Percentiles rank a stretch among this genome's conserved stretches.
Evolutionary conservation across 2,329 filamentous ascomycete species (phyloP).

Genomic region (Paecilomyces sp.): DNA sequence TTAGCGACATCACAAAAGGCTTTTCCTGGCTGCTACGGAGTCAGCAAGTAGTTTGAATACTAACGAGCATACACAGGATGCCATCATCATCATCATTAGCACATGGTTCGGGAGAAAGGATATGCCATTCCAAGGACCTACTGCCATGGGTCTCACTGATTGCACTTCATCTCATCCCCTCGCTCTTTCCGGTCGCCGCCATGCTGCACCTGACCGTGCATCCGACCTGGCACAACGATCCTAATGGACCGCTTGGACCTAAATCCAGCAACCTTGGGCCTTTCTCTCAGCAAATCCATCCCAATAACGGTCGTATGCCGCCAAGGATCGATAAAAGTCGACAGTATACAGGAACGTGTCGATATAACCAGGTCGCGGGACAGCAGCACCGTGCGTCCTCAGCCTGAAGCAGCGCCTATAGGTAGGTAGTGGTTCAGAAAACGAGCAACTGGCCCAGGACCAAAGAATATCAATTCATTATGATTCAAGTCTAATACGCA

Average conservation of each 20-base stretch:
- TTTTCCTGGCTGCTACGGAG: background rate
- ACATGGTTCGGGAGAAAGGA: background rate
- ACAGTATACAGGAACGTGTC: background rate
- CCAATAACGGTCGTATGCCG: background rate
- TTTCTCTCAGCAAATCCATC: background rate
- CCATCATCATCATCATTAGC: background rate
- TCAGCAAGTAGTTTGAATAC: background rate
- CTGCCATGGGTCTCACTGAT: background rate
- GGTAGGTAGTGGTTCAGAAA: background rate
- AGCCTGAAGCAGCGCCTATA: background rate
- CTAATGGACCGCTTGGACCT: background rate
- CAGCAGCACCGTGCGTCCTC: background rate
- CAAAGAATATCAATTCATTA: background rate
- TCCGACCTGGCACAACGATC: background rate
- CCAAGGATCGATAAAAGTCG: background rate
- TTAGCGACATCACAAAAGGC: background rate
- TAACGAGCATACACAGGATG: background rate
- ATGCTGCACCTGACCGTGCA: background rate
- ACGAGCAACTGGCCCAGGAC: background rate
- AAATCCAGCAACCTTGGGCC: background rate
- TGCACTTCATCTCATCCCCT: background rate
- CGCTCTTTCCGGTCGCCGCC: background rate
- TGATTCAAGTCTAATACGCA: constrained; percentile 1
- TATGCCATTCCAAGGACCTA: background rate
- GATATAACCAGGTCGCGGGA: background rate